Evolutionary conservation across 176 grass and related monocot genomes (phyloP), one percentile per base, ranked within the genome.

Genomic region (Eremochloa ophiuroides): DNA sequence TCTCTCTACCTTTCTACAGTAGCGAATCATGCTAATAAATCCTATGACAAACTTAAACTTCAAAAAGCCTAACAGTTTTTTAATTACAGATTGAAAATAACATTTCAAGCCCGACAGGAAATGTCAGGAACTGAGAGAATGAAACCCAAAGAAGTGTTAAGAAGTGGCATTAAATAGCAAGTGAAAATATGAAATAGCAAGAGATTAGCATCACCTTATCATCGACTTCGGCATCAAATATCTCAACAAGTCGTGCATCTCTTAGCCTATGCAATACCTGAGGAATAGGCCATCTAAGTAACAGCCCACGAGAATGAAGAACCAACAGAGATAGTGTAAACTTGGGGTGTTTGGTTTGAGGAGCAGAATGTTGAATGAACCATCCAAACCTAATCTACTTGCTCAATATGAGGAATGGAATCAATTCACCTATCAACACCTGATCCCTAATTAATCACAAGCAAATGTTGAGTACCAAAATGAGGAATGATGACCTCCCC

Each of bases 191-290:
- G n/a, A 69, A 62, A 82, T 10, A 64, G 20, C 18, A 80, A n/a
- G 51, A 70, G 8, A 50, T 48, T 28, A 80, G 37, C 31, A 47
- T 85, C 51, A 95, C 96, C 88, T 85, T 91, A 30, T 87, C 84
- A 81, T 95, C 85, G 44, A 93, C 78, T 79, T 89, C 80, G 28
- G 88, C 86, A 88, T 89, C 74, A 17, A 98, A 88, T 85, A 91
- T 91, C 95, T 93, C 90, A 35, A 95, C 88, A 80, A 98, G 88
- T 26, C 69, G 69, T 76, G 90, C 88, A 69, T 94, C 93, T 74
- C 83, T 98, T 75, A 95, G 82, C 82, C 90, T 98, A 78, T 98
- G 81, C 74, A 95, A 80, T 61, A 91, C 86, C 96, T 98, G 58
- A 69, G 42, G 30, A 87, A 81, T 71, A 73, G 33, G 25, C 33